Evolutionary conservation across 75 land plant genomes (phyloP), one percentile per base, ranked within the genome.

Genomic region (Picea sitchensis): DNA sequence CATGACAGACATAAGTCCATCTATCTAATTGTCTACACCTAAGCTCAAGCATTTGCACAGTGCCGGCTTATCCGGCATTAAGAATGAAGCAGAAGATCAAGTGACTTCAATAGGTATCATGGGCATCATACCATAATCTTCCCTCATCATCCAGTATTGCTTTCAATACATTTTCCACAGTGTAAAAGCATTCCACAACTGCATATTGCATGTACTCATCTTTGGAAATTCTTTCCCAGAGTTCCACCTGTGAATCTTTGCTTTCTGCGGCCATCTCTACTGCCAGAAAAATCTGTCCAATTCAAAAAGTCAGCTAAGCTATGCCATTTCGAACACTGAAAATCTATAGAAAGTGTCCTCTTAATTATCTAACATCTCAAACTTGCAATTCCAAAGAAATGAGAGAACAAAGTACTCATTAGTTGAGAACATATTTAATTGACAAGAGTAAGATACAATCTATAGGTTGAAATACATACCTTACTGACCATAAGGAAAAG

Each of bases 131-230:
- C 98, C 98, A 95, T 79, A 74, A 79, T 44, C 65, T 74, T 26
- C 94, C 98, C 75, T 84, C 90, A 31, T 81, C 84, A 65, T 87
- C 88, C 47, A 95, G 72, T 57, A 94, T 80, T 67, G 84, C 31
- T 30, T 65, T 78, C 74, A 95, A 81, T 38, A 92, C 79, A 76
- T 76, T 56, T 73, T 82, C 82, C 3, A 94, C 64, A 58, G 80
- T 73, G 38, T 88, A 32, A 76, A 80, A 97, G 59, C 90, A 86
- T 80, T 97, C 99, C 69, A 83, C 75, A 54, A 97, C 92, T 47
- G 98, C 99, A 88, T 83, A 93, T 61, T 79, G 71, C 98, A 97
- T 93, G 73, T 97, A 93, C 0, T 95, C 92, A 85, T 97, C 99
- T 56, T 84, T 91, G 44, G 80, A 80, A 58, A 97, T 86, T 84